phyloP scores from a whole-genome alignment of 352 stramenopile species.

The Phytophthora capsici region DNA sequence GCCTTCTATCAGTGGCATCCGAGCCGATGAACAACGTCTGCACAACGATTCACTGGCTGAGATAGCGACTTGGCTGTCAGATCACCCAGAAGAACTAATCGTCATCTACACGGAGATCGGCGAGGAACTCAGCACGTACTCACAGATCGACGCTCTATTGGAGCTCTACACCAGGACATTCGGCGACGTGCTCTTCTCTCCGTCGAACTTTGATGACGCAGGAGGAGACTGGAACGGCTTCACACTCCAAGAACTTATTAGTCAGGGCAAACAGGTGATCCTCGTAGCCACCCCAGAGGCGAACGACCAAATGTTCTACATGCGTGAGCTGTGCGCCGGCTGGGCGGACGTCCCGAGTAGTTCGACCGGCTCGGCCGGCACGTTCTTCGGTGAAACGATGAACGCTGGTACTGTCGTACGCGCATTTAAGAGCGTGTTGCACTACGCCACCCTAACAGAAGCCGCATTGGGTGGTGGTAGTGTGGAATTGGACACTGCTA shows the following conservation, averaged over 20 bases:
- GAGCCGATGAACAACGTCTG: slow-evolving; percentile 56
- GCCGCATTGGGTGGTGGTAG: slow-evolving; percentile 27
- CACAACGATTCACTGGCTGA: slow-evolving; percentile 64
- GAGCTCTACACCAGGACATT: slow-evolving; percentile 55
- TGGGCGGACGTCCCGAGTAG: slow-evolving; percentile 52
- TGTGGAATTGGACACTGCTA: slow-evolving; percentile 24
- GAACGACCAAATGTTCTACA: slow-evolving; percentile 70
- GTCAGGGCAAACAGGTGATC: slow-evolving; percentile 58
- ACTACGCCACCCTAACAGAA: slow-evolving; percentile 62
- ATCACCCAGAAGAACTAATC: slow-evolving; percentile 50
- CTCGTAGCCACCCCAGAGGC: slow-evolving; percentile 48
- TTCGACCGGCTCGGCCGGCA: slow-evolving; percentile 22
- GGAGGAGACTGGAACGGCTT: slow-evolving; percentile 56
- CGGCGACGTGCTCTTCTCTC: slow-evolving; percentile 58
- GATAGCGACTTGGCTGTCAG: slow-evolving; percentile 60
- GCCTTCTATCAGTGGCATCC: slow-evolving; percentile 80
- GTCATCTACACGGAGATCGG: slow-evolving; percentile 71
- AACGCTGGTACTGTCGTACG: slow-evolving; percentile 57
- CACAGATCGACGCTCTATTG: slow-evolving; percentile 52
- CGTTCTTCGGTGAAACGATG: slow-evolving; percentile 50
- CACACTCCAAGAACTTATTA: slow-evolving; percentile 54
- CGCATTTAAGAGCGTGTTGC: slow-evolving; percentile 52
- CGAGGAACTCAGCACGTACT: slow-evolving; percentile 47
- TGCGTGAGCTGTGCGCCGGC: slow-evolving; percentile 50
- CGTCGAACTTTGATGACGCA: slow-evolving; percentile 42